These are phyloP conservation scores for Backusella mclennaniae DNA, from an alignment of 192 early-diverging fungal genomes.

Conservation along the genomic window DNA sequence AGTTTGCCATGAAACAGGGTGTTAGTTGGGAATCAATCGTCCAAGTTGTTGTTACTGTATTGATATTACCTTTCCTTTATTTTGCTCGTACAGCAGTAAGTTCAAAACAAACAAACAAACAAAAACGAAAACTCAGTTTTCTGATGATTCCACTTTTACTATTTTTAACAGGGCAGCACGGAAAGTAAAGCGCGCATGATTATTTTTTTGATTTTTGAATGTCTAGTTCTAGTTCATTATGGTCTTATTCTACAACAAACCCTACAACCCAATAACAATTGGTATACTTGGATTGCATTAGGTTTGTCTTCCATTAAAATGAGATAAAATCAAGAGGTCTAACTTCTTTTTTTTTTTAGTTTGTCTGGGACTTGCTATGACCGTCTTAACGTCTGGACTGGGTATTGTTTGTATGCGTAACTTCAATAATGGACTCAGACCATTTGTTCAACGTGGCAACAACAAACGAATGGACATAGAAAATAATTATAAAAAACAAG, in stretches of 20 bases:
- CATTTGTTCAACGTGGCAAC: constrained; percentile 34
- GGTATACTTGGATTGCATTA: constrained; percentile 39
- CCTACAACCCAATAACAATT: constrained; percentile 28
- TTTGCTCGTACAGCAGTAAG: constrained; percentile 36
- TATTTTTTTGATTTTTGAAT: constrained; percentile 31
- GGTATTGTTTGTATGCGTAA: constrained; percentile 34
- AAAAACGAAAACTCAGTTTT: background rate
- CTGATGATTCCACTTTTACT: background rate
- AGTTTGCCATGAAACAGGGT: constrained; percentile 20
- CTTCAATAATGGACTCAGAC: constrained; percentile 37
- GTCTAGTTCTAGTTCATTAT: constrained; percentile 32
- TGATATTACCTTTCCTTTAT: constrained; percentile 34
- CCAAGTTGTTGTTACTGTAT: constrained; percentile 27
- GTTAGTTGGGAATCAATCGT: constrained; percentile 28
- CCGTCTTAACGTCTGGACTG: constrained; percentile 20
- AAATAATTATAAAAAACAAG: constrained; percentile 13
- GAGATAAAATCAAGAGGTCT: background rate
- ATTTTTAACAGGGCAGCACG: constrained; percentile 23
- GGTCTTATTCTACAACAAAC: constrained; percentile 28
- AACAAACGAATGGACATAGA: background rate
- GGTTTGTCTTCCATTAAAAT: constrained; percentile 16
- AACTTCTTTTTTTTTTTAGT: constrained; percentile 11
- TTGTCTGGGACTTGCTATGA: constrained; percentile 21
- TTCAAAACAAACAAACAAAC: constrained; percentile 8
- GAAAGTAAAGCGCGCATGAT: constrained; percentile 32